A percentile compares a stretch with the other conserved stretches of the same genome.
phyloP scores from a whole-genome alignment of 208 protist genomes.

The Acanthamoeba healyi region DNA sequence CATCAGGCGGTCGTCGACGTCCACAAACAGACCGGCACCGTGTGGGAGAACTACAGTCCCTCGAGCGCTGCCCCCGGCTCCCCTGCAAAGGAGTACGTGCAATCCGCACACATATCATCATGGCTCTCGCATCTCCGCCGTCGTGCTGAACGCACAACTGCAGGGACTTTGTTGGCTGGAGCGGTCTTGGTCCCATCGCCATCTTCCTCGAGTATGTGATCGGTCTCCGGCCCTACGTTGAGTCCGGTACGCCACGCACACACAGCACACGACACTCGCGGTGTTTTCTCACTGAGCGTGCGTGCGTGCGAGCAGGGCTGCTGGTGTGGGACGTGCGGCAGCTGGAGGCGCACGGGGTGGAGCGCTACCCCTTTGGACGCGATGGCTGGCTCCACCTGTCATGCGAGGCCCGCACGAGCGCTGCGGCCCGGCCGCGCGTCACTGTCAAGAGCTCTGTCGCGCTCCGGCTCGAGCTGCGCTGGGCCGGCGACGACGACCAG shows the following conservation, averaged over 20 bases:
- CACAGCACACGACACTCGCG: too few relatives aligned
- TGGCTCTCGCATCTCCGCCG: too few relatives aligned
- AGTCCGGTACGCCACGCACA: neutral
- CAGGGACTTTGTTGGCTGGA: slow-evolving; percentile 36
- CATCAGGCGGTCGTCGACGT: neutral
- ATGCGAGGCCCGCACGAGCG: neutral
- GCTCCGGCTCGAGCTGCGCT: neutral
- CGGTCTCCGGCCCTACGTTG: slow-evolving; percentile 8
- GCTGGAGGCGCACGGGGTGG: slow-evolving; percentile 14
- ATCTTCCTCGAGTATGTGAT: slow-evolving; percentile 54
- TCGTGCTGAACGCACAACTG: neutral
- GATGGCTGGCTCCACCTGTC: neutral
- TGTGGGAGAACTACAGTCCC: slow-evolving; percentile 66
- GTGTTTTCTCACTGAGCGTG: neutral
- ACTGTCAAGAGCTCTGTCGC: neutral
- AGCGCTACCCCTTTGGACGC: neutral
- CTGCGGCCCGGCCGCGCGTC: neutral
- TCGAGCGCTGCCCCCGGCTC: neutral
- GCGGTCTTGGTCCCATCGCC: slow-evolving; percentile 33
- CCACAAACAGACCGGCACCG: slow-evolving; percentile 5
- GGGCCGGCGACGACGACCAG: neutral
- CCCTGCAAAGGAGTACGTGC: neutral
- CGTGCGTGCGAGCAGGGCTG: neutral
- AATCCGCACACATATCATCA: neutral
- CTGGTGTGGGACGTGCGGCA: slow-evolving; percentile 59